Evolutionary conservation across 2,329 filamentous ascomycete species (phyloP), one percentile per base, ranked within the genome.

Genomic region (Fusarium subtropicale): DNA sequence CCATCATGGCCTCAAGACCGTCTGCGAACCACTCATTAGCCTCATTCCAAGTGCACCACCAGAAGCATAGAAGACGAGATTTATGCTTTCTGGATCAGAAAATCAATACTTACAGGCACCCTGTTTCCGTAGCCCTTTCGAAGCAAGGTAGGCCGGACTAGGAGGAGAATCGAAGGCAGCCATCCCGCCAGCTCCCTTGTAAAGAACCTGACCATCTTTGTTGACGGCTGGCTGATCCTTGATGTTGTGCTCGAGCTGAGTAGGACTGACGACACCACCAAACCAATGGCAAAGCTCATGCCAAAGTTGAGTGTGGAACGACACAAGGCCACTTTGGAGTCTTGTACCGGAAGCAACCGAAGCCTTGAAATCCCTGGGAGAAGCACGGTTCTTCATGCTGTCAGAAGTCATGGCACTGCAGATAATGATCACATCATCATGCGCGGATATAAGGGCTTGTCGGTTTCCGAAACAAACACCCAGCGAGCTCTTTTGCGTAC

Each of bases 241-340:
- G 12, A 62, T 55, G n/a, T 28, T 39, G 36, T 61, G 59, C 10
- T 53, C 39, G 2, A 53, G 9, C 8, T 33, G 24, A 4, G n/a
- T 28, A 15, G 44, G 24, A 12, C 24, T 44, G 41, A 44, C 22
- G 2, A 62, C 59, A 12, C 59, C 59, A 0, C 59, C 59, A 7
- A 62, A 62, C 59, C 59, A 62, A 22, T 62, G 59, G 7, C 36
- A 33, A 6, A 62, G 56, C 56, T 62, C 59, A 7, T 62, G 59
- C 18, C 50, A 62, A 3, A 62, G 26, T 31, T 62, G 59, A 0
- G 59, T 61, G 1, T 41, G 39, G 33, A 61, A 61, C 0, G 59
- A 62, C 1, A 62, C 56, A 16, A 60, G 26, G 22, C 50, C 7
- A 7, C 13, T 39, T 9, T 38, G 18, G 16, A 51, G 48, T 12